Evolutionary conservation across 768 basidiomycete genomes (phyloP).

Genomic region (Pisolithus albus): DNA sequence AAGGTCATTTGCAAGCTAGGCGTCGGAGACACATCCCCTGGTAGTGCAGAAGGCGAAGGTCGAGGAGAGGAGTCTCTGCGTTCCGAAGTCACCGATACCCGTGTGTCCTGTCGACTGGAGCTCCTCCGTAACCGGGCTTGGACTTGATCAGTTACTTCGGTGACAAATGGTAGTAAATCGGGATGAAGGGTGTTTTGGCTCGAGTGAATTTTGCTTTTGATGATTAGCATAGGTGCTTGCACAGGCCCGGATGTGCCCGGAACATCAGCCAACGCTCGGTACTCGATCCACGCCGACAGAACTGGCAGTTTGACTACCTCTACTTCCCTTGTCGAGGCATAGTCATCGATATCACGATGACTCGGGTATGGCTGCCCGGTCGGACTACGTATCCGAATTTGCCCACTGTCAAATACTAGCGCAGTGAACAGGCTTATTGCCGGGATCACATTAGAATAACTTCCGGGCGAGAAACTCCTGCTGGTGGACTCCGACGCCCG

Average conservation of each 20-base stretch:
- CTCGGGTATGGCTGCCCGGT: conserved; percentile 33
- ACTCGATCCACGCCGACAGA: conserved; percentile 80
- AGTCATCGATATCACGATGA: conserved; percentile 39
- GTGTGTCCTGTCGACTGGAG: conserved; percentile 26
- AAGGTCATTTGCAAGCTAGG: conserved; percentile 69
- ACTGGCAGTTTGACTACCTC: conserved; percentile 71
- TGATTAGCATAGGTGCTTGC: conserved; percentile 59
- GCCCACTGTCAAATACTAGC: conserved; percentile 78
- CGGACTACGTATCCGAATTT: conserved; percentile 64
- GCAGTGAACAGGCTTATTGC: conserved; percentile 59
- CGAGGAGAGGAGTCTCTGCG: conserved; percentile 1
- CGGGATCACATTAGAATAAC: conserved; percentile 27
- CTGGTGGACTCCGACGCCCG: conserved; percentile 4
- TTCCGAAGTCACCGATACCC: conserved; percentile 10
- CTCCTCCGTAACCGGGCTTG: conserved; percentile 60
- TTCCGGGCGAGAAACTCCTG: conserved; percentile 7
- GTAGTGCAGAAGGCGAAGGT: conserved; percentile 15
- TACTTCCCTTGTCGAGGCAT: conserved; percentile 38
- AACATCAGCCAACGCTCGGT: conserved; percentile 50
- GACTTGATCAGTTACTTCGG: conserved; percentile 62
- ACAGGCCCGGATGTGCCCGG: conserved; percentile 16
- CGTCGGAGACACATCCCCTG: conserved; percentile 14
- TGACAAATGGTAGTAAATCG: conserved; percentile 76
- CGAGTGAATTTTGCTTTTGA: conserved; percentile 85
- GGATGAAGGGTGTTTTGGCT: conserved; percentile 83